phyloP scores from a whole-genome alignment of 805 yeast species.

The Saccharomycopsis olivae region DNA sequence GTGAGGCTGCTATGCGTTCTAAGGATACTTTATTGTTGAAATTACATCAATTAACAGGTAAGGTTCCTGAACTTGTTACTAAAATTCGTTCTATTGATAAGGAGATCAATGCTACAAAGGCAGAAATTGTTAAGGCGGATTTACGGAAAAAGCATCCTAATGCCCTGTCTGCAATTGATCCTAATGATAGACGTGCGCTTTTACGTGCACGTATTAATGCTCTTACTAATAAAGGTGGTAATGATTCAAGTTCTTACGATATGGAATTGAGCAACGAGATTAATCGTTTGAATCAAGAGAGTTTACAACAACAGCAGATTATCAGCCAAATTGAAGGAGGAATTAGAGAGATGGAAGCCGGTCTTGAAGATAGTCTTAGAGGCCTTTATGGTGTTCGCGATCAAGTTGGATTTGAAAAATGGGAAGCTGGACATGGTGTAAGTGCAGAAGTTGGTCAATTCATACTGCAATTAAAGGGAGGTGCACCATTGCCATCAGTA shows the following conservation, averaged over 20 bases:
- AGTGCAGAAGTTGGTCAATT: conserved; percentile 55
- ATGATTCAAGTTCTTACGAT: conserved; percentile 27
- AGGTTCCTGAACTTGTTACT: conserved; percentile 60
- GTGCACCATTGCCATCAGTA: conserved; percentile 14
- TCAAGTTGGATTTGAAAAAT: conserved; percentile 49
- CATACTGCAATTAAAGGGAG: conserved; percentile 41
- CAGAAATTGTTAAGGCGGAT: conserved; percentile 48
- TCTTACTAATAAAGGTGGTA: conserved; percentile 61
- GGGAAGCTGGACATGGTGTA: conserved; percentile 78
- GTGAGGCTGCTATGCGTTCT: conserved; percentile 27
- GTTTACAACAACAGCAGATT: conserved; percentile 24
- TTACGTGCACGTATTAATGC: conserved; percentile 87
- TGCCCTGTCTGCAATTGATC: conserved; percentile 46
- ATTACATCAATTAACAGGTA: conserved; percentile 54
- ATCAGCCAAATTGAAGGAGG: conserved; percentile 65
- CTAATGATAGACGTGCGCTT: conserved; percentile 72
- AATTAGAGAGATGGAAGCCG: conserved; percentile 45
- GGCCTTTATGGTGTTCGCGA: conserved; percentile 26
- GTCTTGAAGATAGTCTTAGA: conserved; percentile 27
- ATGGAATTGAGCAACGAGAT: conserved; percentile 28
- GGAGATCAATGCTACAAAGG: conserved; percentile 54
- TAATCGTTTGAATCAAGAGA: conserved; percentile 35
- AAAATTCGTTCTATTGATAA: conserved; percentile 55
- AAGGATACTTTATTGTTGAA: conserved; percentile 43
- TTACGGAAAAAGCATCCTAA: conserved; percentile 58